Conservation (phyloP, 305 asterid species). For the Fraxinus nigra region DNA sequence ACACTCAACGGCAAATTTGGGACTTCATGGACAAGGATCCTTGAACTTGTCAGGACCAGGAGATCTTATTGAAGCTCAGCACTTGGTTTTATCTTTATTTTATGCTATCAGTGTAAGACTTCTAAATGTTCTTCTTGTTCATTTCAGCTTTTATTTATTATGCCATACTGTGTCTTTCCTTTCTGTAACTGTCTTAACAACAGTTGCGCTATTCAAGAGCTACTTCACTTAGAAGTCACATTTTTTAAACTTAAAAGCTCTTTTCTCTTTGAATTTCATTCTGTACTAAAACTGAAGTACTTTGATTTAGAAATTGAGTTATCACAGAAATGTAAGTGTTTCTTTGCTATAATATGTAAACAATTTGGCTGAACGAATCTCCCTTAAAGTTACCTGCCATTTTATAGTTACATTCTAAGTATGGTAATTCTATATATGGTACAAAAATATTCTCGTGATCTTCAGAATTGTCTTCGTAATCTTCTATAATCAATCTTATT, state of each 20-base stretch:
- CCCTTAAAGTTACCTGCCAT: no score
- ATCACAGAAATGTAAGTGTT: background rate
- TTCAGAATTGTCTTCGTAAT: no score
- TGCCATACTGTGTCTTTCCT: background rate
- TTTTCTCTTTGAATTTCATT: slow-evolving; percentile 13
- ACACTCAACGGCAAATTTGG: slow-evolving; percentile 86
- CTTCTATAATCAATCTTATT: no score
- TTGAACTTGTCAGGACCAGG: slow-evolving; percentile 89
- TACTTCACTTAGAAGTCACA: background rate
- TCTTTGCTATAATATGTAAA: background rate
- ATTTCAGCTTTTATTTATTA: background rate
- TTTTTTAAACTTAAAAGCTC: background rate
- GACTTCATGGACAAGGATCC: slow-evolving; percentile 91
- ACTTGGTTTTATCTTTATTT: slow-evolving; percentile 80
- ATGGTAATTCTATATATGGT: no score
- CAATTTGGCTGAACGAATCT: no score
- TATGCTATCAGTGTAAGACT: slow-evolving; percentile 73
- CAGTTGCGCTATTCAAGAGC: background rate
- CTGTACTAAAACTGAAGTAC: background rate
- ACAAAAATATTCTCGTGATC: no score
- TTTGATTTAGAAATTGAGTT: slow-evolving; percentile 9
- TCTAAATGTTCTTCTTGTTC: slow-evolving; percentile 1
- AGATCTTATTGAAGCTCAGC: slow-evolving; percentile 87
- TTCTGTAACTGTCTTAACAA: background rate
- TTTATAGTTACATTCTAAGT: no score